Base-by-base conservation (phyloP, 2,329 filamentous ascomycete genomes). In the Ceratocystis lukuohia region DNA sequence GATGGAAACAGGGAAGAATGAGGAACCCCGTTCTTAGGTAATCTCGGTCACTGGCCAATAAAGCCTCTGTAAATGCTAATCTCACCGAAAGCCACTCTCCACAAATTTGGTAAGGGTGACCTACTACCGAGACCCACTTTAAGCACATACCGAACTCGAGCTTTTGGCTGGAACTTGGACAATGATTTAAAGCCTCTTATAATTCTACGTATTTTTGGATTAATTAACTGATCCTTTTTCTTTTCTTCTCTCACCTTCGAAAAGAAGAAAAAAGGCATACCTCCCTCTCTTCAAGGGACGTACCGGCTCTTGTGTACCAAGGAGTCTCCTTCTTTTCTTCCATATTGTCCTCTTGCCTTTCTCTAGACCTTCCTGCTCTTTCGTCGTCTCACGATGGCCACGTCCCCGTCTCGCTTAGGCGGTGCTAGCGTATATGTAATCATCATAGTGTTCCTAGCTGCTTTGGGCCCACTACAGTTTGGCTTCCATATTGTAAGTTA, bases 401-500 rank as follows among this genome's bases (percentile, higher is more conserved):
- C 25, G 22, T 44, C 53, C 28, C 20, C 44, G n/a, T 33, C 25
- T 48, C 62, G 62, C 62, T 63, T 53, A 17, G 62, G 62, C 62
- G 63, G 50, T n/a, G 45, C 64, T 6, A 25, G 64, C 46, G n/a
- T 84, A 4, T 96, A 91, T 76, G 84, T 97, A 71, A 74, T 94
- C 72, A 84, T 90, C 72, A 77, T 94, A 61, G 82, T 97, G 66
- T 77, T 85, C 68, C 80, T 92, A 68, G 84, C 89, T 56, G 95
- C 91, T 0, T 77, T 96, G 20, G 94, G 93, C 0, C 91, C 94
- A 1, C 82, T 97, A 57, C 91, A 96, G 72, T 99, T 96, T 74
- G 94, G 94, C 69, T 96, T 90, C 76, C 93, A 97, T 76, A 77
- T 97, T 74, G 91, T 94, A 82, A 73, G 78, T 72, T 37, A 3